Evolutionary conservation across 2,329 filamentous ascomycete genomes (phyloP), one percentile per base, ranked within the genome.

Genomic region (Fusarium lateritium): DNA sequence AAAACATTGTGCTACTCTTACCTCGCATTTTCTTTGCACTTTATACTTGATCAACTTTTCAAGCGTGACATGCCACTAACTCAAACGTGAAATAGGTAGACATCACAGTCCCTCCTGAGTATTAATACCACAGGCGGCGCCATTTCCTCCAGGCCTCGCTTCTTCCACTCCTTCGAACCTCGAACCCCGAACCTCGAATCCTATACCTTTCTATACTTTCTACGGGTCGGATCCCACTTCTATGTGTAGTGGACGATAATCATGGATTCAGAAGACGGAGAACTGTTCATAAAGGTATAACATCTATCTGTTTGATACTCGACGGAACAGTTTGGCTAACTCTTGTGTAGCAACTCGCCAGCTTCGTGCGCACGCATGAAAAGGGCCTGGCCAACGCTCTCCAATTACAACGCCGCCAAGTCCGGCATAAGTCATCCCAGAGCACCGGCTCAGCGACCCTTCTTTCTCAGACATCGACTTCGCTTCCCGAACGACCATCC

Each of bases 301-400:
- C 13, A 38, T 31, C 13, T 19, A 14, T 14, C 36, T 28, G 7
- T 6, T 26, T 14, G 15, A 17, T 46, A 36, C 46, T 14, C 53
- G 14, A 24, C 26, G 13, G 56, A 42, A 17, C 45, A 63, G 31
- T n/a, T 42, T 62, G 73, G 67, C 79, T 83, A 65, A 81, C 74
- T 31, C 9, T 22, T 38, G 31, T 54, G 62, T 79, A 98, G 95
- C 96, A 97, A 86, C 88, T 99, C 79, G 94, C 95, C 78, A 91
- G 91, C 82, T 98, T 97, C 82, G 94, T 99, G 82, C 94, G 94
- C 68, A 97, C 94, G 57, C 94, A 99, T 84, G 96, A 99, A 82
- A 97, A 97, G 83, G 95, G 94, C 38, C 88, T 99, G 68, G 96
- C 96, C 78, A 98, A 98, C 83, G 95, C 95, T 75, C 85, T 98